A percentile compares a stretch with the other conserved stretches of the same genome.
Conservation (phyloP, 1,284 basidiomycete genomes). For the Laetiporus sulphureus region DNA sequence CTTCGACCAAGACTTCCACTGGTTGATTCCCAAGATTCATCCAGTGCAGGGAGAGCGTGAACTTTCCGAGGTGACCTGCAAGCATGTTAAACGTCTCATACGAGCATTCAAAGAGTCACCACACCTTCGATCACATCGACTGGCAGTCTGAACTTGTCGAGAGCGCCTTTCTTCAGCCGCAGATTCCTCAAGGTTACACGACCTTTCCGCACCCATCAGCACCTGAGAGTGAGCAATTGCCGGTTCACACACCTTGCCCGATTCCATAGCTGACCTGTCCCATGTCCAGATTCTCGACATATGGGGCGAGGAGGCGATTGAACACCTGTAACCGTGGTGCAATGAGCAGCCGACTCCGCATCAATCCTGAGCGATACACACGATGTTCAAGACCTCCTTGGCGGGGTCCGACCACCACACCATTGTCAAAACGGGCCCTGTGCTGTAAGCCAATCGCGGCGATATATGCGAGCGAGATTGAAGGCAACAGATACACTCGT, state of each 20-base stretch:
- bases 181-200: slow-evolving; percentile 80
- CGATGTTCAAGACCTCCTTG: slow-evolving; percentile 72
- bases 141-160: slow-evolving; percentile 95
- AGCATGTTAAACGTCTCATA: neutral
- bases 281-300: slow-evolving; percentile 95
- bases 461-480: too few species aligned
- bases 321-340: slow-evolving; percentile 50
- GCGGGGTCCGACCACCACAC: slow-evolving; percentile 82
- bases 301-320: slow-evolving; percentile 90
- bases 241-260: slow-evolving; percentile 60
- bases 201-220: slow-evolving; percentile 40
- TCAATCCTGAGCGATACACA: slow-evolving; percentile 25
- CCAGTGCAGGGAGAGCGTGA: slow-evolving; percentile 94
- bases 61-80: slow-evolving; percentile 87
- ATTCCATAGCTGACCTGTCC: slow-evolving; percentile 95
- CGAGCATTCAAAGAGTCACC: neutral
- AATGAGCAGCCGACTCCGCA: slow-evolving; percentile 1
- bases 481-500: too few species aligned
- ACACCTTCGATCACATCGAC: slow-evolving; percentile 93
- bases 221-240: neutral
- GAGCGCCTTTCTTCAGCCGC: slow-evolving; percentile 86
- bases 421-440: too few species aligned
- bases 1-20: slow-evolving; percentile 88
- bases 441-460: too few species aligned
- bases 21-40: slow-evolving; percentile 91